Evolutionary conservation across 2,329 filamentous ascomycete species (phyloP).

Genomic region (Diaporthe vaccinii): DNA sequence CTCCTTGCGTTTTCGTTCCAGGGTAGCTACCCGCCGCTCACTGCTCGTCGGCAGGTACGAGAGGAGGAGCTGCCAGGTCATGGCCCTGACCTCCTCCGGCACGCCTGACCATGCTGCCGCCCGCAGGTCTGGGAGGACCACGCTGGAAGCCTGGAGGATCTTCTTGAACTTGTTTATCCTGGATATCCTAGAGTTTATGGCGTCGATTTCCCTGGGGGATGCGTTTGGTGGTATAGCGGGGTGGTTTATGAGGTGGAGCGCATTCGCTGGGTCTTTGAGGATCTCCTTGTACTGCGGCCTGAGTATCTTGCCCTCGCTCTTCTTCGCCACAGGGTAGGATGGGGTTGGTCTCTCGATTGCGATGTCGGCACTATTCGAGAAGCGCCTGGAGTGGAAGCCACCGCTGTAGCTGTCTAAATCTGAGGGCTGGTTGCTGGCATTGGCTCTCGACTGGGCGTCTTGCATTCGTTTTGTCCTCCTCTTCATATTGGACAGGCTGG

Average conservation of each 20-base stretch:
- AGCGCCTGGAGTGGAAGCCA: conserved; percentile 54
- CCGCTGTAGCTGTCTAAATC: conserved; percentile 33
- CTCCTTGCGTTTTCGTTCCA: conserved; percentile 96
- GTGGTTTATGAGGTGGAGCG: conserved; percentile 93
- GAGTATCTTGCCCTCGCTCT: conserved; percentile 93
- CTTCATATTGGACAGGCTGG: conserved; percentile 92
- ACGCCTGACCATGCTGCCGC: conserved; percentile 94
- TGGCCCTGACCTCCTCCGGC: conserved; percentile 93
- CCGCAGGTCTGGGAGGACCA: conserved; percentile 86
- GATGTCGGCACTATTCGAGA: conserved; percentile 92
- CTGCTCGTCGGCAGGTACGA: conserved; percentile 98
- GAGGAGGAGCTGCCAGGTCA: conserved; percentile 98
- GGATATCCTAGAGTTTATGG: conserved; percentile 87
- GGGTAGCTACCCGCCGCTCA: conserved; percentile 87
- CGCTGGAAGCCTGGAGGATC: conserved; percentile 91
- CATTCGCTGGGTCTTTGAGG: conserved; percentile 88
- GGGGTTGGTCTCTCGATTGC: conserved; percentile 88
- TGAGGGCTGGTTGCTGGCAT: conserved; percentile 40
- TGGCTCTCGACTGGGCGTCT: conserved; percentile 57
- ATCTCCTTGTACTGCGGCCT: conserved; percentile 99
- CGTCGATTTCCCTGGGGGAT: conserved; percentile 85
- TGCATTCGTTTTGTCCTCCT: conserved; percentile 72
- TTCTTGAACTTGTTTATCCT: conserved; percentile 99
- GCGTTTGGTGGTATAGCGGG: conserved; percentile 80
- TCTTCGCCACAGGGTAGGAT: conserved; percentile 89